A percentile compares a stretch with the other conserved stretches of the same genome.
These are phyloP conservation scores for Sclerospora graminicola DNA, from an alignment of 352 stramenopile genomes.

Conservation along the genomic window DNA sequence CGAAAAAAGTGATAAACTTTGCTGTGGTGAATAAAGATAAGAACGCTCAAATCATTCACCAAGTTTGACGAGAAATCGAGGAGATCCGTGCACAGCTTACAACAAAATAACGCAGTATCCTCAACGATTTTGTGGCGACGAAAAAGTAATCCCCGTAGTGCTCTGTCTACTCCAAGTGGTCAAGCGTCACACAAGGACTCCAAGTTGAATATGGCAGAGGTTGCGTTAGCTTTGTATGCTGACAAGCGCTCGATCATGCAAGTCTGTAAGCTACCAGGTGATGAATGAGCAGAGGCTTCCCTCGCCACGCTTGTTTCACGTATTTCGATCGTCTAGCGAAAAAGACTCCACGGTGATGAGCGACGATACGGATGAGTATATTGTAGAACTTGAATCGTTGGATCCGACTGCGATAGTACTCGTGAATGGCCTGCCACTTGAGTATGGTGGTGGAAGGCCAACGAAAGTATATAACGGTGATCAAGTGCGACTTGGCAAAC, in stretches of 20 bases:
- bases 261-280: constrained; percentile 19
- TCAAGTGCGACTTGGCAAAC: constrained; percentile 29
- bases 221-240: constrained; percentile 7
- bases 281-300: constrained; percentile 13
- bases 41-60: too few relatives aligned
- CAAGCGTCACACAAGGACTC: constrained; percentile 3
- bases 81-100: too few relatives aligned
- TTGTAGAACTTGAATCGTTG: constrained; percentile 27
- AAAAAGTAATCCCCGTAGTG: constrained; percentile 13
- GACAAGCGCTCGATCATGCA: constrained; percentile 20
- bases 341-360: background rate
- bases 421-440: constrained; percentile 27
- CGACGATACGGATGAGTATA: constrained; percentile 9
- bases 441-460: constrained; percentile 2
- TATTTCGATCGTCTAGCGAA: constrained; percentile 11
- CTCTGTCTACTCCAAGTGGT: constrained; percentile 9
- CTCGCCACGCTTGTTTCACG: constrained; percentile 20
- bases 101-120: constrained; percentile 31
- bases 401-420: constrained; percentile 25
- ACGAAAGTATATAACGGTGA: constrained; percentile 36
- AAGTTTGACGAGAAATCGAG: too few relatives aligned
- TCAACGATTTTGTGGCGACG: constrained; percentile 27
- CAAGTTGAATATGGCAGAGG: constrained; percentile 4
- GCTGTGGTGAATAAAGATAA: too few relatives aligned
- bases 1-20: too few relatives aligned